These are phyloP conservation scores for Cutaneotrichosporon arboriforme DNA, from an alignment of 1,284 basidiomycete species.

Conservation along the genomic window DNA sequence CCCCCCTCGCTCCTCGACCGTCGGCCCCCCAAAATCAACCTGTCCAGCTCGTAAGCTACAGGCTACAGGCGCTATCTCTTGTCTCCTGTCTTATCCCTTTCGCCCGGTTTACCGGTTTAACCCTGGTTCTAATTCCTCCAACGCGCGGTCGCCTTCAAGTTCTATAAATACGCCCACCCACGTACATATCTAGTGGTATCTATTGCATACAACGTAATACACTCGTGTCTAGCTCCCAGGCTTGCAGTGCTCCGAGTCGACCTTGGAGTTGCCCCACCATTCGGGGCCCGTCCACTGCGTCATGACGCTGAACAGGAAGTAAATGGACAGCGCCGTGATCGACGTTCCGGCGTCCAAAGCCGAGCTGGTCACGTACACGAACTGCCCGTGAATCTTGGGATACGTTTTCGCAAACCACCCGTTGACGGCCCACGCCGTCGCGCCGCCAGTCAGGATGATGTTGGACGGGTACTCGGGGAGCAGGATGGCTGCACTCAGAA, in stretches of 20 bases:
- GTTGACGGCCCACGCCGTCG: constrained; percentile 47
- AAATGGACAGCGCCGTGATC: constrained; percentile 51
- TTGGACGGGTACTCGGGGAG: constrained; percentile 51
- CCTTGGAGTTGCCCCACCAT: constrained; percentile 46
- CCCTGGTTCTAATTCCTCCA: too few species aligned
- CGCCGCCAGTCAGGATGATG: constrained; percentile 50
- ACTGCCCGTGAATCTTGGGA: constrained; percentile 34
- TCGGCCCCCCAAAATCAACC: too few species aligned
- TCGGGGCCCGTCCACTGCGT: constrained; percentile 30
- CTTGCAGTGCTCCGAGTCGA: constrained; percentile 47
- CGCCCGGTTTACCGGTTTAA: too few species aligned
- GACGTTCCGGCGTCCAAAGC: constrained; percentile 51
- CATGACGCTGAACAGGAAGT: constrained; percentile 45
- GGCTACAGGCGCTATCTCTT: too few species aligned
- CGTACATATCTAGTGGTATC: too few species aligned
- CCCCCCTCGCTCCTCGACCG: too few species aligned
- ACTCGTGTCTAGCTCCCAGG: constrained; percentile 25
- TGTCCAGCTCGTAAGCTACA: too few species aligned
- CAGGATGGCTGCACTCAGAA: constrained; percentile 49
- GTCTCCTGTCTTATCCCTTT: too few species aligned
- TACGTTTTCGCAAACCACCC: constrained; percentile 41
- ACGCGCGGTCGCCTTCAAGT: too few species aligned
- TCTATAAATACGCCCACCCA: too few species aligned
- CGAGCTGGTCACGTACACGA: constrained; percentile 46
- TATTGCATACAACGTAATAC: neutral